Evolutionary conservation across 2,329 filamentous ascomycete species (phyloP).

Genomic region (Botrytis elliptica): DNA sequence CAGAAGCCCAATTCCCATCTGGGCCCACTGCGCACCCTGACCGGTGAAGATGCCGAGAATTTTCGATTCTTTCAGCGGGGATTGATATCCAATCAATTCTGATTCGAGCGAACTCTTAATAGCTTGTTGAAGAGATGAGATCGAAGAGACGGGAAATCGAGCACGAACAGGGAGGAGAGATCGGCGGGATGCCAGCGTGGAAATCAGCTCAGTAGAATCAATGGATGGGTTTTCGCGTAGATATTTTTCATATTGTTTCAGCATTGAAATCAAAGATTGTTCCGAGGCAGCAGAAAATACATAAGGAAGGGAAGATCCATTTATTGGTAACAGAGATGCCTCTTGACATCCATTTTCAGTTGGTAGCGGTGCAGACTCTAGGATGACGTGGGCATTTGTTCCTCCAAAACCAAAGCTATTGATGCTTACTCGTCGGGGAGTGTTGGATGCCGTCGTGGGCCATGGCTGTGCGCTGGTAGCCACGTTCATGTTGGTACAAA

Average conservation of each 20-base stretch:
- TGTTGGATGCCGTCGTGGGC: neutral
- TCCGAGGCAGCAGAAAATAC: neutral
- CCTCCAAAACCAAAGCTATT: conserved; percentile 4
- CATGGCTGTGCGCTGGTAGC: neutral
- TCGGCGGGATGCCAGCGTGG: neutral
- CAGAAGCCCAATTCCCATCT: conserved; percentile 21
- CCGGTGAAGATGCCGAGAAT: conserved; percentile 28
- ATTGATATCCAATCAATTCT: neutral
- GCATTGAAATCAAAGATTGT: neutral
- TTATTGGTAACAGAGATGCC: neutral
- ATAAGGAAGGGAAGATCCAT: neutral
- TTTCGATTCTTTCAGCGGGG: neutral
- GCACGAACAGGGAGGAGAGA: neutral
- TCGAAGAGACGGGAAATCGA: neutral
- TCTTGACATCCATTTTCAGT: neutral
- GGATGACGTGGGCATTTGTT: neutral
- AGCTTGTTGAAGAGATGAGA: neutral
- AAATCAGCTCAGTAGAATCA: neutral
- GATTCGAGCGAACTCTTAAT: neutral
- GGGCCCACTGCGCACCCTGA: conserved; percentile 29
- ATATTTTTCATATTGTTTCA: neutral
- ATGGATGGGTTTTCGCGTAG: neutral
- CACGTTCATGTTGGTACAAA: neutral
- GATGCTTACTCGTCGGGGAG: conserved; percentile 2
- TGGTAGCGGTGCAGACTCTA: neutral